Evolutionary conservation across 257 asterid species (phyloP).

Genomic region (Forsythia viridissima): DNA sequence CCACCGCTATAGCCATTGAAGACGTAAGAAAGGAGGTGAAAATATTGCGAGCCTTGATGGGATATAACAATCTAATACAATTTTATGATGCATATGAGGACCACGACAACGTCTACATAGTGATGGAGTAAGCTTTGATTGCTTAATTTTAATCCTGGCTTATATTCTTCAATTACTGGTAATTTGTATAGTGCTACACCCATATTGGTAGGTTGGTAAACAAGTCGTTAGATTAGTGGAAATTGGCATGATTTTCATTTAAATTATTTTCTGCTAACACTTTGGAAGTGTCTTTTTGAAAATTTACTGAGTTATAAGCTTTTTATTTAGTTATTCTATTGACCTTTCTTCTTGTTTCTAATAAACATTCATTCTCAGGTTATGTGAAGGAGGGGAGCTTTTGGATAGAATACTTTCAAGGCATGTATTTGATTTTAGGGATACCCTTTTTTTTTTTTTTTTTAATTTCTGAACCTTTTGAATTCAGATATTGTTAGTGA

Average conservation of each 20-base stretch:
- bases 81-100: conserved; percentile 64
- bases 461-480: background rate
- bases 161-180: background rate
- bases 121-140: conserved; percentile 62
- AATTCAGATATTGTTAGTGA: background rate
- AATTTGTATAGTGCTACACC: background rate
- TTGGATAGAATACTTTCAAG: conserved; percentile 64
- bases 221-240: background rate
- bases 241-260: background rate
- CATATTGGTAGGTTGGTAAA: background rate
- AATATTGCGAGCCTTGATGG: conserved; percentile 63
- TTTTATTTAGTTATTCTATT: conserved; percentile 12
- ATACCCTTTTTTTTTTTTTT: background rate
- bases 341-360: background rate
- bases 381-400: conserved; percentile 71
- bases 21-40: conserved; percentile 70
- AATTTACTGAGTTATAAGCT: background rate
- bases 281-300: background rate
- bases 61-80: conserved; percentile 53
- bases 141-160: background rate
- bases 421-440: conserved; percentile 22
- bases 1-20: conserved; percentile 63
- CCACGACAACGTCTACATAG: conserved; percentile 53
- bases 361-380: conserved; percentile 33
- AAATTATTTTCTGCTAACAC: background rate